Base-by-base conservation (phyloP, 2,329 filamentous ascomycete species). In the Amauroascus verrucosus region DNA sequence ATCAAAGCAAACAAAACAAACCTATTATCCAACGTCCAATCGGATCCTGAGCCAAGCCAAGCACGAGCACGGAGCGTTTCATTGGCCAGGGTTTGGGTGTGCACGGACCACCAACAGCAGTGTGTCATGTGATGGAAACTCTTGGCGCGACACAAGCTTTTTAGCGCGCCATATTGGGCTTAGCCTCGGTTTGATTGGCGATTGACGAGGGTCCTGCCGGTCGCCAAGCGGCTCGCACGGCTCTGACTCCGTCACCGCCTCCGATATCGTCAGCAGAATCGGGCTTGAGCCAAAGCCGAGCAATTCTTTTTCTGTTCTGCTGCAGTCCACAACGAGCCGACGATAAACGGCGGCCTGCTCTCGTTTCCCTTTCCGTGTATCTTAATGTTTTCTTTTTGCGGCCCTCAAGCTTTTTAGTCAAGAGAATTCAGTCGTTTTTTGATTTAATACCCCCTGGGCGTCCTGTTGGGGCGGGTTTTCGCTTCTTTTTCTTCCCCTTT, bases 221-320 rank as follows among this genome's bases (percentile, higher is more conserved):
- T 11, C 44, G n/a, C 26, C 44, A 20, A 18, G 22, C 43, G 13
- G n/a, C 28, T 11, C 28, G 6, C 28, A 6, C 6, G 6, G 6
- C 28, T 11, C 28, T 13, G 33, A 13, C 43, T 4, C 37, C 8
- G 20, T 35, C 38, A 44, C 49, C 49, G 41, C 50, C 40, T 38
- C 50, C 50, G 50, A 46, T 37, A 22, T 47, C 50, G 50, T 20
- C 41, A 24, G 20, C 14, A 26, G n/a, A n/a, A n/a, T n/a, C n/a
- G n/a, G n/a, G n/a, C n/a, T n/a, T n/a, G n/a, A n/a, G n/a, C n/a
- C n/a, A n/a, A n/a, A n/a, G n/a, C n/a, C n/a, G n/a, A n/a, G n/a
- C n/a, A n/a, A n/a, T 11, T 30, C 35, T 38, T 24, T 32, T 37
- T 18, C 32, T 14, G 47, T 38, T 22, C 35, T 38, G 11, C 18